Conservation (phyloP, 2,329 filamentous ascomycete genomes). For the Xylariaceae sp. region DNA sequence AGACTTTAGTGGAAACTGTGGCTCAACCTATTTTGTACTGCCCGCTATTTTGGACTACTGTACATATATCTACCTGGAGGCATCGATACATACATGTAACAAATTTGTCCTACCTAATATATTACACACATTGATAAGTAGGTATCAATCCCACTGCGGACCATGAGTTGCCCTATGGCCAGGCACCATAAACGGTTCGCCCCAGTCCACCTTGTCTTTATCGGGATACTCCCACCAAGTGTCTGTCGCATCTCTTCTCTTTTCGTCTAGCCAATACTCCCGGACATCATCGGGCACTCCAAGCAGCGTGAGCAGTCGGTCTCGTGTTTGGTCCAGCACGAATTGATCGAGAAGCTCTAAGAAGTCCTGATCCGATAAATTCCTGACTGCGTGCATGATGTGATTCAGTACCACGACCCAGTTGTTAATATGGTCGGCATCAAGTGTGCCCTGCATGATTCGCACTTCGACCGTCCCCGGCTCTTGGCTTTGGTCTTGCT, state of each 20-base stretch:
- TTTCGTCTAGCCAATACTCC: slow-evolving; percentile 20
- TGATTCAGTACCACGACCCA: slow-evolving; percentile 30
- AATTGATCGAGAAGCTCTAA: not conserved
- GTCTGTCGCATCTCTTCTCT: slow-evolving; percentile 1
- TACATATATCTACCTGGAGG: too few species aligned
- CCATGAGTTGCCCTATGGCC: slow-evolving; percentile 31
- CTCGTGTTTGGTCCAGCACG: not conserved
- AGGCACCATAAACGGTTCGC: slow-evolving; percentile 23
- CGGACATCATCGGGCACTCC: slow-evolving; percentile 2
- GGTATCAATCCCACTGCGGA: slow-evolving; percentile 13
- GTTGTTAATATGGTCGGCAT: slow-evolving; percentile 34
- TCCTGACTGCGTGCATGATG: slow-evolving; percentile 15
- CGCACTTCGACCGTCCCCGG: slow-evolving; percentile 23
- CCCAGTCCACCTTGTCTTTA: slow-evolving; percentile 30
- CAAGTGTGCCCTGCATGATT: slow-evolving; percentile 35
- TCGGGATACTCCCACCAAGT: slow-evolving; percentile 32
- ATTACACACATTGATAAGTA: not conserved
- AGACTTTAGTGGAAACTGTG: too few species aligned
- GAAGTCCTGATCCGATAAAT: not conserved
- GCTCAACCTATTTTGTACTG: too few species aligned
- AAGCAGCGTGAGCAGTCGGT: slow-evolving; percentile 18
- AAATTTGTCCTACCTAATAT: too few species aligned
- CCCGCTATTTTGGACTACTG: too few species aligned
- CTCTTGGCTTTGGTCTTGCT: not conserved
- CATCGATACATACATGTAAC: too few species aligned